Base-by-base conservation (phyloP, 176 grass and related monocot genomes). In the Miscanthus lutarioriparius region DNA sequence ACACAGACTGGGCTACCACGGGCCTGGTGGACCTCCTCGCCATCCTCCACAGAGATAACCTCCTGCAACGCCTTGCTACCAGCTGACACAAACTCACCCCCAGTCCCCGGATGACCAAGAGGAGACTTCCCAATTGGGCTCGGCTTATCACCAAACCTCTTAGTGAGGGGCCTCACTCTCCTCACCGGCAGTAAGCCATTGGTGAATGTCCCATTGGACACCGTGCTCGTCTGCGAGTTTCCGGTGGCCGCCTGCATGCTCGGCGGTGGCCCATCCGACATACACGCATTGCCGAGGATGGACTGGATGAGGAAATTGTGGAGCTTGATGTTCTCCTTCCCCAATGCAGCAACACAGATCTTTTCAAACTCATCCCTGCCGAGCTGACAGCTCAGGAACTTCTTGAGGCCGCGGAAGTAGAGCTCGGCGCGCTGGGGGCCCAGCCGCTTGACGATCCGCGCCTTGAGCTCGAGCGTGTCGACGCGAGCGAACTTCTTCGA, bases 1-100 rank as follows among this genome's bases (percentile, higher is more conserved):
- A 90, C 86, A 75, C 86, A 92, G 2, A 91, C 61, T 1, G 79
- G 88, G 72, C 79, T 92, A 20, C 82, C 82, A 56, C 86, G 81
- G 16, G 91, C 90, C 72, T 95, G 93, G 70, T 95, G 76, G 80
- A 92, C 93, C 88, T 95, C 93, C 84, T 95, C 88, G 0, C 93
- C 90, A 0, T 95, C 93, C 70, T 95, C 93, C 40, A 95, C 93
- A 2, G 90, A 92, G 19, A 81, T 84, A 51, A 92, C 86, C 86
- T 91, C 90, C 83, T 82, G 54, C 68, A 70, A 65, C 23, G 74
- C 90, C 79, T 87, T 87, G 58, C 86, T 82, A n/a, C 86, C 79
- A 63, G 80, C 63, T 5, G 85, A 88, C 49, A 91, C 67, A 67
- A 91, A 88, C 82, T 91, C 89, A 2, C 77, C 89, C 7, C 71